phyloP scores from a whole-genome alignment of 2,329 filamentous ascomycete species.

The Ophiosphaerella narmari region DNA sequence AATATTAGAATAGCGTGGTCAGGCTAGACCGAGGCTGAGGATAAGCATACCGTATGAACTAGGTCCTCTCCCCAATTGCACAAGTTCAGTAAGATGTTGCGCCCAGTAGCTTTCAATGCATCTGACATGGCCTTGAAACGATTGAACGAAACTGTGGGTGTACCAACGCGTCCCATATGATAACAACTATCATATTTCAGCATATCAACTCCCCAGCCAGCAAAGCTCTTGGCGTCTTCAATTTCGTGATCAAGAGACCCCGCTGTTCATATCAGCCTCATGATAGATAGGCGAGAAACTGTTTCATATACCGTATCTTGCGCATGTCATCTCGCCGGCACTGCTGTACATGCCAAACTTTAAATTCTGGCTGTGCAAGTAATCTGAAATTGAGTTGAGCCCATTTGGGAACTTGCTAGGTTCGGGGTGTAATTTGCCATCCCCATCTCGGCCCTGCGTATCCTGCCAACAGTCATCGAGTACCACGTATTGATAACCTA shows the following conservation, averaged over 20 bases:
- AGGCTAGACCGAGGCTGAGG: neutral
- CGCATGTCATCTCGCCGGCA: slow-evolving; percentile 59
- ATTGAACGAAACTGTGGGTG: slow-evolving; percentile 30
- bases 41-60: slow-evolving; percentile 28
- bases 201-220: slow-evolving; percentile 42
- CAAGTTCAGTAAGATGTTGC: slow-evolving; percentile 32
- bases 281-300: neutral
- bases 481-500: slow-evolving; percentile 56
- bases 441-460: slow-evolving; percentile 52
- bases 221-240: slow-evolving; percentile 32
- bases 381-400: slow-evolving; percentile 58
- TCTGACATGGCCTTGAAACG: slow-evolving; percentile 35
- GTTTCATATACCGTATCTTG: slow-evolving; percentile 52
- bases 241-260: slow-evolving; percentile 33
- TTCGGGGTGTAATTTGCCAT: slow-evolving; percentile 43
- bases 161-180: slow-evolving; percentile 33
- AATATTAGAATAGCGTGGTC: neutral
- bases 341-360: slow-evolving; percentile 69
- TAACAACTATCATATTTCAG: slow-evolving; percentile 47
- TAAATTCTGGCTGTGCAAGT: slow-evolving; percentile 49
- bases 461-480: slow-evolving; percentile 64
- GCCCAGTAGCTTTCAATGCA: slow-evolving; percentile 27
- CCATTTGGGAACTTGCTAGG: slow-evolving; percentile 65
- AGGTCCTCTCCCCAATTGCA: slow-evolving; percentile 45
- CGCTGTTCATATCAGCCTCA: slow-evolving; percentile 12